A percentile compares a stretch with the other conserved stretches of the same genome.
These are phyloP conservation scores for Biscutella laevigata DNA, from an alignment of 441 rosid genomes.

Conservation along the genomic window DNA sequence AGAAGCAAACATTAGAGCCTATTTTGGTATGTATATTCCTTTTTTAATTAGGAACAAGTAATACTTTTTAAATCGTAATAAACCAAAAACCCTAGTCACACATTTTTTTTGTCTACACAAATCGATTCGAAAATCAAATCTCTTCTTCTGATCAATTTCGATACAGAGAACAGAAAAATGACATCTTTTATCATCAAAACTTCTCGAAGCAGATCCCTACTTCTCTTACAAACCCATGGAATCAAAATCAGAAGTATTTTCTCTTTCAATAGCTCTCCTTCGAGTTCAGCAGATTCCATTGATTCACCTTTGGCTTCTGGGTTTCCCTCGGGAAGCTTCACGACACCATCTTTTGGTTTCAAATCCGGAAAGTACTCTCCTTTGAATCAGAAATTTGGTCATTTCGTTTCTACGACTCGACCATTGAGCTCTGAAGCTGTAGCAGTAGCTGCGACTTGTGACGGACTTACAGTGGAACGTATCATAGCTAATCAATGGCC, in stretches of 20 bases:
- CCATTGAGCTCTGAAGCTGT: conserved; percentile 22
- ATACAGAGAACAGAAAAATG: conserved; percentile 25
- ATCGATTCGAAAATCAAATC: neutral
- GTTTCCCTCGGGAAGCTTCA: conserved; percentile 29
- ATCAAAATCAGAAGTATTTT: conserved; percentile 6
- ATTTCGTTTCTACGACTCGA: conserved; percentile 25
- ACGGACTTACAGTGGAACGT: conserved; percentile 70
- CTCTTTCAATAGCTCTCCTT: conserved; percentile 1
- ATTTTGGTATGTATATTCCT: neutral
- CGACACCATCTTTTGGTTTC: conserved; percentile 8
- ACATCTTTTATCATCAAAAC: conserved; percentile 33
- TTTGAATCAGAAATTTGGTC: conserved; percentile 13
- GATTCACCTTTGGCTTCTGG: conserved; percentile 25
- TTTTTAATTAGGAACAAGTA: no score
- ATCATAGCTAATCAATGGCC: conserved; percentile 70
- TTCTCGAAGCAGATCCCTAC: conserved; percentile 22
- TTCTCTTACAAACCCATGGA: no score
- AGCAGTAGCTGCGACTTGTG: conserved; percentile 52
- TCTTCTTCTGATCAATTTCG: neutral
- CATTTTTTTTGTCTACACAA: neutral
- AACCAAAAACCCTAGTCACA: conserved; percentile 20
- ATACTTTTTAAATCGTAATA: no score
- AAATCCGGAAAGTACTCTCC: conserved; percentile 2
- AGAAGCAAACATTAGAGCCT: conserved; percentile 27
- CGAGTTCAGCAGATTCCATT: conserved; percentile 6